Evolutionary conservation across 345 rosid genomes (phyloP).

Genomic region (Odontarrhena argentea): DNA sequence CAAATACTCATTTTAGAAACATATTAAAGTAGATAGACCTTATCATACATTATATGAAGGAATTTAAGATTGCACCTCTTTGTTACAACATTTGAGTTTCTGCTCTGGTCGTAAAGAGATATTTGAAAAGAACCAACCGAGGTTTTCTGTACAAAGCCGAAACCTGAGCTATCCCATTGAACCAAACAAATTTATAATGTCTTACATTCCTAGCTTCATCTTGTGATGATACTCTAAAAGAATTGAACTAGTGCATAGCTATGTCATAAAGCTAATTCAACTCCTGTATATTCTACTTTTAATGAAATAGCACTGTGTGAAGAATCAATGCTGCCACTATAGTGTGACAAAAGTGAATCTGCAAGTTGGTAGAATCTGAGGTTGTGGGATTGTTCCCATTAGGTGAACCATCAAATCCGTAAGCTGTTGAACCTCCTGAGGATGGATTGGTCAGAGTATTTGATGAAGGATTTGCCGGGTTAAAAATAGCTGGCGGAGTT

Average conservation of each 20-base stretch:
- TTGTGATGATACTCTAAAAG: slow-evolving; percentile 14
- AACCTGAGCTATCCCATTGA: slow-evolving; percentile 21
- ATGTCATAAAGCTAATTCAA: slow-evolving; percentile 23
- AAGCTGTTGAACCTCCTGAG: slow-evolving; percentile 31
- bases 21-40: slow-evolving; percentile 22
- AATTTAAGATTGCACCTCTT: slow-evolving; percentile 26
- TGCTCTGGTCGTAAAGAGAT: slow-evolving; percentile 25
- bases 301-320: slow-evolving; percentile 29
- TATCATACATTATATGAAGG: slow-evolving; percentile 29
- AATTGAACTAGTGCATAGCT: slow-evolving; percentile 16
- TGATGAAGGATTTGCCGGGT: slow-evolving; percentile 42
- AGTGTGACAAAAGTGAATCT: slow-evolving; percentile 25
- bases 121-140: slow-evolving; percentile 7
- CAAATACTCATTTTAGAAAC: background rate
- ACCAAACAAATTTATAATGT: slow-evolving; percentile 34
- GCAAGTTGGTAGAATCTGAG: slow-evolving; percentile 31
- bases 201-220: slow-evolving; percentile 31
- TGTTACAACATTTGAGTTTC: slow-evolving; percentile 26
- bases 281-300: slow-evolving; percentile 32
- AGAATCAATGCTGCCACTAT: slow-evolving; percentile 29
- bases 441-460: slow-evolving; percentile 34
- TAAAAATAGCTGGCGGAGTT: slow-evolving; percentile 39
- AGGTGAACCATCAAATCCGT: slow-evolving; percentile 43
- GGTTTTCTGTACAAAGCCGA: slow-evolving; percentile 36
- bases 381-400: slow-evolving; percentile 39